Base-by-base conservation (phyloP, 2,329 filamentous ascomycete species). In the Penicillium sp. region DNA sequence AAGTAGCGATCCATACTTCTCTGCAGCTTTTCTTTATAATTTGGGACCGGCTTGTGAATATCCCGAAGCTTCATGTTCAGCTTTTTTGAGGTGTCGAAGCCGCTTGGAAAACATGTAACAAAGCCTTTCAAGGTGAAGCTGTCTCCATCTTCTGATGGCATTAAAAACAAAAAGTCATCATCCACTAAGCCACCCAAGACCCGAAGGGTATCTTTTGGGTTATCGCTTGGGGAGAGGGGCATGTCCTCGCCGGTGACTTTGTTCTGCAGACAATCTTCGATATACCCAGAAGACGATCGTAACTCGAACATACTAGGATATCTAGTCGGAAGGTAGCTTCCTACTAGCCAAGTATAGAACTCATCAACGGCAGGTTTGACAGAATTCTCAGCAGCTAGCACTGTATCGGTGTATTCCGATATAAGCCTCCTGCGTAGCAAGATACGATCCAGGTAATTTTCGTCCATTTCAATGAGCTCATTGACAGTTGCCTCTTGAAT, bases 301-400 rank as follows among this genome's bases (percentile, higher is more conserved):
- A 74, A 56, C 21, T 66, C 68, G 59, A 81, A 84, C 64, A 86
- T 76, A 1, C 63, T 75, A 1, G 84, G 83, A 52, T 79, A 86
- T 23, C 84, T 78, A 0, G 61, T 65, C 0, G 84, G 84, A 0
- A 87, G 76, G 58, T 86, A 86, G 0, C 68, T 77, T 5, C 66
- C 69, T 7, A 79, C 67, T 9, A 86, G 70, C 68, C 79, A 87
- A 7, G 66, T 68, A 26, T 61, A 59, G 12, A 57, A 49, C 24
- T 57, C 54, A n/a, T 51, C 27, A 8, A 54, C 48, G 5, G 54
- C 51, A 7, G 48, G 15, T 12, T 49, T 49, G 7, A 46, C 41
- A 6, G 23, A 24, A 7, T 37, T 30, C 6, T 46, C 41, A 12
- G 29, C 34, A 13, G 52, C 49, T 8, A 52, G 13, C 8, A 47